Conservation (phyloP, 179 eudicot species). For the Amaranthus tricolor region DNA sequence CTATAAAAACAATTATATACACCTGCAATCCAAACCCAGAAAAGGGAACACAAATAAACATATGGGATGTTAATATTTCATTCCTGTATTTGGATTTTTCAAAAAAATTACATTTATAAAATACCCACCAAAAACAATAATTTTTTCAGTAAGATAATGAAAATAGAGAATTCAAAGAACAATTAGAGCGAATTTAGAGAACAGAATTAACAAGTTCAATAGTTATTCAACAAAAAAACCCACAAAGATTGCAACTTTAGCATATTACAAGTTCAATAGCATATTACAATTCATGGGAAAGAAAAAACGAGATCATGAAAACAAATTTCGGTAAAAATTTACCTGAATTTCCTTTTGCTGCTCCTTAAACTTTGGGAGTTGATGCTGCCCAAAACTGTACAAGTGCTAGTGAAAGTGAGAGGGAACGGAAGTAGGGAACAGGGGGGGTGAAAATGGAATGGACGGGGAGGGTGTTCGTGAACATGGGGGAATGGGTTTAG, state of each 20-base stretch:
- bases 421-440: not conserved
- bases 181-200: not conserved
- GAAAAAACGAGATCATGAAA: not conserved
- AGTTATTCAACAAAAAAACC: not conserved
- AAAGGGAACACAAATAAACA: not conserved
- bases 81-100: not conserved
- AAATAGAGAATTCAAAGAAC: not conserved
- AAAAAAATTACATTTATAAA: not conserved
- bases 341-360: conserved; percentile 7
- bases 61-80: not conserved
- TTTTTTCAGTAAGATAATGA: not conserved
- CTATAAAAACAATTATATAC: not conserved
- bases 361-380: not conserved
- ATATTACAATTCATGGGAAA: not conserved
- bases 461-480: no score
- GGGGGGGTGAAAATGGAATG: no score
- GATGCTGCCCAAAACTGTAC: not conserved
- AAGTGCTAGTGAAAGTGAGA: not conserved
- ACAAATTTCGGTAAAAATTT: not conserved
- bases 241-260: not conserved
- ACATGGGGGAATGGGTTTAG: no score
- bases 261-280: not conserved
- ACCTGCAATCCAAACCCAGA: conserved; percentile 11
- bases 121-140: not conserved
- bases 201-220: not conserved